Evolutionary conservation across 371 early-diverging fungal species (phyloP).

Genomic region (Apophysomyces variabilis): DNA sequence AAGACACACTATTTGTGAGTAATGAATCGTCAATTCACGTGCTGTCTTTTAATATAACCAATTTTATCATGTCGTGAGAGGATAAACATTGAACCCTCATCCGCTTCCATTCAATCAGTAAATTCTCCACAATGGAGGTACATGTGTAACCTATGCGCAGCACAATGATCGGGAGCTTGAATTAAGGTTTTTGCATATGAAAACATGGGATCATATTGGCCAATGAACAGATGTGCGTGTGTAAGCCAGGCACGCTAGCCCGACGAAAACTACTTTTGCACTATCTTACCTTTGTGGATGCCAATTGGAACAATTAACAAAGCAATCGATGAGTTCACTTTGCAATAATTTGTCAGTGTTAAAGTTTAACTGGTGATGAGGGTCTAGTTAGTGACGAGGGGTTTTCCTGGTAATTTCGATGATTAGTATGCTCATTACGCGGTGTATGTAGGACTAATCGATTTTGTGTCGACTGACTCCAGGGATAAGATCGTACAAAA

Average conservation of each 20-base stretch:
- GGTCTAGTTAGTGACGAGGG: not conserved
- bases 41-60: not conserved
- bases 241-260: not conserved
- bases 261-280: not conserved
- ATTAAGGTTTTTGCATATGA: not conserved
- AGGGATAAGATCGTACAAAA: not conserved
- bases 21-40: too few species aligned
- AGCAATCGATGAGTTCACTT: too few species aligned
- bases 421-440: not conserved
- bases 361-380: too few species aligned
- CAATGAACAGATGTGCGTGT: not conserved
- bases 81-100: not conserved
- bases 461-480: slow-evolving; percentile 5
- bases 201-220: not conserved
- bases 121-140: slow-evolving; percentile 1
- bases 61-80: not conserved
- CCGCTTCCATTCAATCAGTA: not conserved
- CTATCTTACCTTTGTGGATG: too few species aligned
- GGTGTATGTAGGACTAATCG: not conserved
- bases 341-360: too few species aligned
- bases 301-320: too few species aligned
- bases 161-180: slow-evolving; percentile 5
- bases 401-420: not conserved
- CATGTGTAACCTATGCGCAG: slow-evolving; percentile 7
- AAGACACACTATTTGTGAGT: too few species aligned